Base-by-base conservation (phyloP, 2,329 filamentous ascomycete species). In the Didymella arachidicola region DNA sequence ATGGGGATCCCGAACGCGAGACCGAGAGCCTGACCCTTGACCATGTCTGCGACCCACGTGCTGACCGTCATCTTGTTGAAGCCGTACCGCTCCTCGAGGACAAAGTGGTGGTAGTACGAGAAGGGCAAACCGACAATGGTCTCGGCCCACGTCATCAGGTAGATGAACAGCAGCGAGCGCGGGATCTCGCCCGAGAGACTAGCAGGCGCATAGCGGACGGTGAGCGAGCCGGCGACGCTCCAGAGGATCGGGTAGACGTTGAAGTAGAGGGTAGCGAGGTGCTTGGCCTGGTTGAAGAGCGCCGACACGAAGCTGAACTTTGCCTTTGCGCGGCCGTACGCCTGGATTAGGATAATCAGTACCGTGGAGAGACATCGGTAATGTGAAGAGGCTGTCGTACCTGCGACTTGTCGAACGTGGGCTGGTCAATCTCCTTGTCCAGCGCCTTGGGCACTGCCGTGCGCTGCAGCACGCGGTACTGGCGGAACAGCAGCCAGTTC, bases 41-140 rank as follows among this genome's bases (percentile, higher is more conserved):
- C 78, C 81, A 97, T 88, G 77, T 99, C 95, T 70, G 87, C 91
- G 52, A 97, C 75, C 84, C 94, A 99, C 29, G 98, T 84, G 77
- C 88, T 88, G 54, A 92, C 82, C 0, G 95, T 98, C 83, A 97
- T 93, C 82, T 99, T 99, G 80, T 99, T 99, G 86, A 99, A 99
- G 48, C 95, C 95, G 71, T 96, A 99, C 75, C 92, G 91, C 80
- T 97, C 93, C 79, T 99, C 95, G 55, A 99, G 83, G 46, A 98
- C 91, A 73, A 99, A 99, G 12, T 92, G 95, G 80, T 93, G 89
- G 83, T 98, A 99, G 78, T 97, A 88, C 54, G 88, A 90, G 60
- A 88, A 86, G 3, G 95, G 95, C 52, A 98, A 81, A 57, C 89
- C 90, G 63, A 97, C 80, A 54, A 91, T 66, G 72, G 94, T 92